These are phyloP conservation scores for Candida caryicola DNA, from an alignment of 805 yeast genomes.

Conservation along the genomic window DNA sequence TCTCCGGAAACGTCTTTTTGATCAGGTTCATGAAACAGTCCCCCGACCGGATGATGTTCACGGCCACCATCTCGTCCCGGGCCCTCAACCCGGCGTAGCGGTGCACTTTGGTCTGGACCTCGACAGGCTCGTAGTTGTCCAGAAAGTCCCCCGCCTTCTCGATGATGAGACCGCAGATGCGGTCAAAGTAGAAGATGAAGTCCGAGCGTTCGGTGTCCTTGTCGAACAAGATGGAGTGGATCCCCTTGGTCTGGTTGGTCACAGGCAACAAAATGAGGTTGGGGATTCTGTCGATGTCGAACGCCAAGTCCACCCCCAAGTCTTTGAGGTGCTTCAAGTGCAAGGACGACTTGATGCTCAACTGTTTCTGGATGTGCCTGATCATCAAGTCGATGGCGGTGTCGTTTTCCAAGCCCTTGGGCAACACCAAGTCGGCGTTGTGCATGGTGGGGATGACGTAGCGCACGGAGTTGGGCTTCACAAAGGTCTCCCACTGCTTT, in stretches of 20 bases:
- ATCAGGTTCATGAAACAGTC: slow-evolving; percentile 85
- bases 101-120: slow-evolving; percentile 27
- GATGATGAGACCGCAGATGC: slow-evolving; percentile 71
- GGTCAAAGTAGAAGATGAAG: slow-evolving; percentile 81
- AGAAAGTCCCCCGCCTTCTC: slow-evolving; percentile 63
- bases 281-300: slow-evolving; percentile 24
- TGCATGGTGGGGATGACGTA: slow-evolving; percentile 73
- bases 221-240: slow-evolving; percentile 67
- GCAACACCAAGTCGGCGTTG: slow-evolving; percentile 84
- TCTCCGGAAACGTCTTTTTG: slow-evolving; percentile 72
- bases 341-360: slow-evolving; percentile 57
- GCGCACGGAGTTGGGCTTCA: slow-evolving; percentile 85
- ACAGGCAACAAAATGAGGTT: slow-evolving; percentile 40
- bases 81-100: slow-evolving; percentile 40
- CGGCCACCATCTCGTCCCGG: slow-evolving; percentile 59
- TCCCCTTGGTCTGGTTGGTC: slow-evolving; percentile 67
- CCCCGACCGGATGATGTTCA: slow-evolving; percentile 84
- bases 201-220: slow-evolving; percentile 60
- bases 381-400: slow-evolving; percentile 80
- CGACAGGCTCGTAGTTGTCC: slow-evolving; percentile 30
- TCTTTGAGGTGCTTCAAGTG: slow-evolving; percentile 65
- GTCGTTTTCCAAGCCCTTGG: slow-evolving; percentile 79
- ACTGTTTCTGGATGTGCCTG: slow-evolving; percentile 72
- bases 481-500: slow-evolving; percentile 86
- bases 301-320: slow-evolving; percentile 46